These are phyloP conservation scores for Camillea tinctor DNA, from an alignment of 2,329 filamentous ascomycete genomes.

Conservation along the genomic window DNA sequence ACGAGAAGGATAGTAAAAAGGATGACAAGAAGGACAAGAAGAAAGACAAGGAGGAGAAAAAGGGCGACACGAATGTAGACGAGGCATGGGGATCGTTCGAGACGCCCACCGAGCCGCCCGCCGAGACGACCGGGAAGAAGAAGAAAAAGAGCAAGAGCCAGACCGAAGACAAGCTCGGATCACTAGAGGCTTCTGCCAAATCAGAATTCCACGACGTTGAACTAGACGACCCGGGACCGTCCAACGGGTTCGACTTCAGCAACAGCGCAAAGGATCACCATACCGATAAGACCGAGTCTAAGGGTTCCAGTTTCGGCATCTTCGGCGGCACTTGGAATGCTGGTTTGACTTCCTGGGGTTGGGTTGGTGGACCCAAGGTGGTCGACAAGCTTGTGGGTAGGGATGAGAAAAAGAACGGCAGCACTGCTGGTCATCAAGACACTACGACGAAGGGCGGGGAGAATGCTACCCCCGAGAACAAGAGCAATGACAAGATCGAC, in stretches of 20 bases:
- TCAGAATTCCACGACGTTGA: conserved; percentile 69
- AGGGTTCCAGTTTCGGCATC: conserved; percentile 48
- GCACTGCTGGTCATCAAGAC: conserved; percentile 51
- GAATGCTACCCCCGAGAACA: conserved; percentile 15
- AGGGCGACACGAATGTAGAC: conserved; percentile 42
- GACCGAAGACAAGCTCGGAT: conserved; percentile 26
- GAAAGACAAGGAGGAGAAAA: conserved; percentile 46
- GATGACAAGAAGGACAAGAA: conserved; percentile 52
- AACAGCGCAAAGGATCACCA: conserved; percentile 37
- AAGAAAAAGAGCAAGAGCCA: conserved; percentile 58
- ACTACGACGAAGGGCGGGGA: conserved; percentile 37
- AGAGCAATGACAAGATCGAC: conserved; percentile 32
- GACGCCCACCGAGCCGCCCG: conserved; percentile 33
- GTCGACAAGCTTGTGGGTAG: conserved; percentile 36
- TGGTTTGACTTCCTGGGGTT: conserved; percentile 46
- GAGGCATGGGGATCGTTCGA: conserved; percentile 53
- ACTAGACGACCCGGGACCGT: conserved; percentile 58
- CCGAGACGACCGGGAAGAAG: conserved; percentile 39
- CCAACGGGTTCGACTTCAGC: conserved; percentile 55
- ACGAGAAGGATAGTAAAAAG: conserved; percentile 48
- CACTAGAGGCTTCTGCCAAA: conserved; percentile 35
- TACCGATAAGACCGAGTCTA: conserved; percentile 41
- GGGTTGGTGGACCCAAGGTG: conserved; percentile 34
- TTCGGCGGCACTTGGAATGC: conserved; percentile 62
- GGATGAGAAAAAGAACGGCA: conserved; percentile 41